Conservation (phyloP, 2,329 filamentous ascomycete species). For the Chaetomiaceae sp. region DNA sequence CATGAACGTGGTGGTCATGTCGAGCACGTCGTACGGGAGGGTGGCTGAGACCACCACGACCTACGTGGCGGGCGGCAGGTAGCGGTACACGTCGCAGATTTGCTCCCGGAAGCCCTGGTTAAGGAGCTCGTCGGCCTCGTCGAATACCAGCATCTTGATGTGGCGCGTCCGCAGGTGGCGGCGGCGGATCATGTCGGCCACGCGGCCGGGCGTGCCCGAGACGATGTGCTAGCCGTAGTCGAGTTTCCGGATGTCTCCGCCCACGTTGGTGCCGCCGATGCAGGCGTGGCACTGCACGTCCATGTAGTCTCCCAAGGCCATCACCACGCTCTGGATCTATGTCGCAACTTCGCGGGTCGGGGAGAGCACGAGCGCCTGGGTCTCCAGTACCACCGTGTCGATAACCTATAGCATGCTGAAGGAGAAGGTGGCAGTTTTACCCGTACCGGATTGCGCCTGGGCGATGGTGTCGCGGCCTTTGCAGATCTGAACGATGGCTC, state of each 20-base stretch:
- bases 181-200: slow-evolving; percentile 60
- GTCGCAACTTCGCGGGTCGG: slow-evolving; percentile 95
- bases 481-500: slow-evolving; percentile 97
- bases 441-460: slow-evolving; percentile 93
- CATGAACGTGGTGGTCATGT: slow-evolving; percentile 99
- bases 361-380: slow-evolving; percentile 89
- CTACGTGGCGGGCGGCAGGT: slow-evolving; percentile 91
- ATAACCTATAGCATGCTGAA: slow-evolving; percentile 96
- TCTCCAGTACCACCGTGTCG: slow-evolving; percentile 86
- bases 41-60: slow-evolving; percentile 98
- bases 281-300: slow-evolving; percentile 98
- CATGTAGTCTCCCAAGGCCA: slow-evolving; percentile 99
- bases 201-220: slow-evolving; percentile 92
- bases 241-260: slow-evolving; percentile 95
- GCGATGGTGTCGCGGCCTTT: slow-evolving; percentile 98
- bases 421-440: slow-evolving; percentile 94
- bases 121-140: slow-evolving; percentile 60
- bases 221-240: slow-evolving; percentile 98
- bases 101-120: slow-evolving; percentile 97
- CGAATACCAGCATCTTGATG: slow-evolving; percentile 59
- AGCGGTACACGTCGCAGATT: slow-evolving; percentile 98
- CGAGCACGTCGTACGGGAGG: slow-evolving; percentile 92
- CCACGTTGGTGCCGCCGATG: slow-evolving; percentile 95
- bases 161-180: slow-evolving; percentile 52
- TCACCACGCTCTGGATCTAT: slow-evolving; percentile 96